Evolutionary conservation across 1,284 basidiomycete genomes (phyloP).

Genomic region (Ustilago crameri): DNA sequence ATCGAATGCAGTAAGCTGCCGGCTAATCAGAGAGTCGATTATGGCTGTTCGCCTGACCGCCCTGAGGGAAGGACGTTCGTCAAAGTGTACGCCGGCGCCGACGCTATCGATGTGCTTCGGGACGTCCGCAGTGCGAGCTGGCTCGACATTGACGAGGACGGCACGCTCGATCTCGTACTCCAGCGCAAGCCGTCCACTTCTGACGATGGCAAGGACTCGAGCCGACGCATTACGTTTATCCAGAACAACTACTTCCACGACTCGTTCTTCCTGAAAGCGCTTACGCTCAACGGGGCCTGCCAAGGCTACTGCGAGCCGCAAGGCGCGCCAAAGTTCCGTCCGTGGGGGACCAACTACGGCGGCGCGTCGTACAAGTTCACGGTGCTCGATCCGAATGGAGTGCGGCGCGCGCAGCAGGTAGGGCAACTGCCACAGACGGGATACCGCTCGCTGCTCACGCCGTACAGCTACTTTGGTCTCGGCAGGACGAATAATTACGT

Average conservation of each 20-base stretch:
- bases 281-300: slow-evolving; percentile 91
- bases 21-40: slow-evolving; percentile 15
- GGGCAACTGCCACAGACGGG: slow-evolving; percentile 90
- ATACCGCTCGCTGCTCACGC: slow-evolving; percentile 87
- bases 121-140: slow-evolving; percentile 86
- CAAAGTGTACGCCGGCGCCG: slow-evolving; percentile 74
- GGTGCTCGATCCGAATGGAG: slow-evolving; percentile 90
- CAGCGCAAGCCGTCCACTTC: slow-evolving; percentile 72
- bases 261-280: slow-evolving; percentile 97
- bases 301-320: slow-evolving; percentile 76
- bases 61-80: slow-evolving; percentile 44
- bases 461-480: slow-evolving; percentile 95
- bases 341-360: slow-evolving; percentile 91
- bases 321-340: slow-evolving; percentile 69
- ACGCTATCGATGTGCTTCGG: slow-evolving; percentile 75
- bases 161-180: slow-evolving; percentile 89
- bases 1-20: slow-evolving; percentile 75
- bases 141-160: slow-evolving; percentile 95
- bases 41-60: slow-evolving; percentile 34
- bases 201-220: slow-evolving; percentile 44
- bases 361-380: slow-evolving; percentile 98
- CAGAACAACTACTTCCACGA: slow-evolving; percentile 99
- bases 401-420: slow-evolving; percentile 89
- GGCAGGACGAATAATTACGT: slow-evolving; percentile 99
- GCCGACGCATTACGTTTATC: slow-evolving; percentile 76